Evolutionary conservation across 192 early-diverging fungal species (phyloP).

Genomic region (Coemansia sp.): DNA sequence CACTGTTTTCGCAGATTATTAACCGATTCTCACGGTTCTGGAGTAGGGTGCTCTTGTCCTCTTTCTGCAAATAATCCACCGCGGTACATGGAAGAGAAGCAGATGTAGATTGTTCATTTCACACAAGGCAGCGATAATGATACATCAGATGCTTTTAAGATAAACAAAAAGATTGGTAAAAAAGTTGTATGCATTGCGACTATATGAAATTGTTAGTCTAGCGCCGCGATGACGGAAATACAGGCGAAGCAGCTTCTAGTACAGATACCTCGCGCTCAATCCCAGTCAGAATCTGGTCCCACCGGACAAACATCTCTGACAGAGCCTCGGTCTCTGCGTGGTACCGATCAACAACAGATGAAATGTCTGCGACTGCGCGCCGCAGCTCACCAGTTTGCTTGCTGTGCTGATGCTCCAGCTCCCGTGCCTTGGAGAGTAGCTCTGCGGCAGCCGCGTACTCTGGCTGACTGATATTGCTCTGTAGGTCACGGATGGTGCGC

Average conservation of each 20-base stretch:
- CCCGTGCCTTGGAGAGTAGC: slow-evolving; percentile 17
- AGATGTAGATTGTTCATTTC: neutral
- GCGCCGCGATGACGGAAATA: neutral
- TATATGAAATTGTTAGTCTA: neutral
- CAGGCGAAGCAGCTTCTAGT: slow-evolving; percentile 17
- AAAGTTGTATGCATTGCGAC: neutral
- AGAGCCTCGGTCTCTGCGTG: slow-evolving; percentile 45
- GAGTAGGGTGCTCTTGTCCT: neutral
- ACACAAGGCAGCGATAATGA: neutral
- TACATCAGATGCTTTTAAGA: neutral
- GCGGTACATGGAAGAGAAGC: slow-evolving; percentile 6
- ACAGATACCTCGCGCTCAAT: slow-evolving; percentile 42
- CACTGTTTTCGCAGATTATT: neutral
- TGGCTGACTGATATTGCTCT: slow-evolving; percentile 41
- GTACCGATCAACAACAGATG: slow-evolving; percentile 46
- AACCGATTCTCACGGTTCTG: slow-evolving; percentile 7
- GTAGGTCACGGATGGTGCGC: slow-evolving; percentile 37
- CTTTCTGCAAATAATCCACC: neutral
- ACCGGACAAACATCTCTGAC: slow-evolving; percentile 46
- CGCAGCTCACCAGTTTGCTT: slow-evolving; percentile 27
- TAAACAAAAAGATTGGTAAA: neutral
- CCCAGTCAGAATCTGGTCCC: slow-evolving; percentile 35
- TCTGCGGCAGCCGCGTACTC: slow-evolving; percentile 43
- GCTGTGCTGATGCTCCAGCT: slow-evolving; percentile 33
- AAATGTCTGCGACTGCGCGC: slow-evolving; percentile 31